Conservation (phyloP, 2,329 filamentous ascomycete species). For the Colletotrichum sublineola region DNA sequence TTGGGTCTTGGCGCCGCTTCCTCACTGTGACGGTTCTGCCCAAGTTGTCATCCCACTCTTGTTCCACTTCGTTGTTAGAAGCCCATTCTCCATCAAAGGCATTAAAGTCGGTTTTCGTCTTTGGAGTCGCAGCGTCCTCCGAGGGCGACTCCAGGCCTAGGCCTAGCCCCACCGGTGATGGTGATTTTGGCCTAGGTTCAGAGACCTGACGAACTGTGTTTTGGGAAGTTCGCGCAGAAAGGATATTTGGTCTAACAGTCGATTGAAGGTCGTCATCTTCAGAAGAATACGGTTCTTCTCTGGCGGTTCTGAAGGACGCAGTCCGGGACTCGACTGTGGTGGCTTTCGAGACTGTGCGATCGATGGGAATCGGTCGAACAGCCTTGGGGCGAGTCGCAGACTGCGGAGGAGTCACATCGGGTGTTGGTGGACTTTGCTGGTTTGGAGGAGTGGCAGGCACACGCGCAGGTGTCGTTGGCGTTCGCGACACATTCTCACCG, state of each 20-base stretch:
- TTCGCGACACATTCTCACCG: constrained; percentile 54
- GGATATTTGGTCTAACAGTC: constrained; percentile 55
- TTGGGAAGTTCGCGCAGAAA: constrained; percentile 59
- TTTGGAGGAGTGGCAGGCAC: constrained; percentile 72
- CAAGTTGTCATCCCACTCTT: constrained; percentile 68
- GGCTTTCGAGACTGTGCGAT: constrained; percentile 65
- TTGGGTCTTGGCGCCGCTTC: constrained; percentile 54
- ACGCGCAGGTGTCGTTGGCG: constrained; percentile 52
- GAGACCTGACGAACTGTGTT: constrained; percentile 58
- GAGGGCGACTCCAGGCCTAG: constrained; percentile 43
- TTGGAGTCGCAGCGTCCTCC: constrained; percentile 57
- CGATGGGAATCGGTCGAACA: constrained; percentile 61
- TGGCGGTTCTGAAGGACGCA: constrained; percentile 80
- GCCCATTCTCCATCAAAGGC: constrained; percentile 73
- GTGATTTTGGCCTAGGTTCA: constrained; percentile 46
- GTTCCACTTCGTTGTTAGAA: constrained; percentile 61
- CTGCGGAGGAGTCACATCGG: constrained; percentile 80
- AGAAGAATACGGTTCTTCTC: constrained; percentile 73
- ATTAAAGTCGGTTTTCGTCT: constrained; percentile 62
- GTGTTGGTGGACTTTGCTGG: constrained; percentile 78
- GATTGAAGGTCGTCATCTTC: constrained; percentile 67
- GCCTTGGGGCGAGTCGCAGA: constrained; percentile 58
- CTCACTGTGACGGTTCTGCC: constrained; percentile 67
- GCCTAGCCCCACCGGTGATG: constrained; percentile 32
- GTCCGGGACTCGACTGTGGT: constrained; percentile 72